These are phyloP conservation scores for Leishmania aethiopica DNA, from an alignment of 208 protist genomes.

Conservation along the genomic window DNA sequence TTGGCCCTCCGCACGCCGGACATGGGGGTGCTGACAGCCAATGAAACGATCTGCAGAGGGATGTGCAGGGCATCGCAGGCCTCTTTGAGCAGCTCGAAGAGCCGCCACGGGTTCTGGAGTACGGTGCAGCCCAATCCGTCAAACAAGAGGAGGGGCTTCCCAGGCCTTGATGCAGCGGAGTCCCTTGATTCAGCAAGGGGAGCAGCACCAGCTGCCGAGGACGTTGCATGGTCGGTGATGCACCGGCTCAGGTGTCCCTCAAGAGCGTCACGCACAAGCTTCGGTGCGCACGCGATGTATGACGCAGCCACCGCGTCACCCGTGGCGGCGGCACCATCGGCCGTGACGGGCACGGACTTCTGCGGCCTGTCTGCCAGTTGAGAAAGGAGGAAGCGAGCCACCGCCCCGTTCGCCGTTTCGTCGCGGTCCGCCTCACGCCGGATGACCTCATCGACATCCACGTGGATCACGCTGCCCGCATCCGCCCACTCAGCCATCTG, in stretches of 20 bases:
- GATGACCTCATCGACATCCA: conserved; percentile 67
- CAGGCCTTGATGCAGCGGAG: not conserved
- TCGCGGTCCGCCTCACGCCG: conserved; percentile 65
- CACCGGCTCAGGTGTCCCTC: conserved; percentile 27
- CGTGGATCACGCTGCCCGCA: conserved; percentile 17
- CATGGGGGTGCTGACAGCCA: conserved; percentile 68
- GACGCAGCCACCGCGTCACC: conserved; percentile 3
- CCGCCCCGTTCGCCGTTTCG: conserved; percentile 66
- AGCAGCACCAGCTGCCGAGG: not conserved
- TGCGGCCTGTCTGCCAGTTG: conserved; percentile 2
- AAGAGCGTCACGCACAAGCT: conserved; percentile 34
- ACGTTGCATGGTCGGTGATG: not conserved
- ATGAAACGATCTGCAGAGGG: conserved; percentile 57
- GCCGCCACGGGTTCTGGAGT: conserved; percentile 41
- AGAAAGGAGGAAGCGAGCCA: conserved; percentile 65
- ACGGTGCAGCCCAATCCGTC: conserved; percentile 74
- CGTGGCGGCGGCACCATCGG: conserved; percentile 1
- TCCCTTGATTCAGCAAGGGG: not conserved
- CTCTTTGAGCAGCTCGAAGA: conserved; percentile 55
- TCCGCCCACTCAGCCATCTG: conserved; percentile 30
- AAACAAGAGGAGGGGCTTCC: conserved; percentile 48
- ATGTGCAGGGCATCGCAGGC: conserved; percentile 36
- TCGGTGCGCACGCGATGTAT: conserved; percentile 20
- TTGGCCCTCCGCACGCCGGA: conserved; percentile 54
- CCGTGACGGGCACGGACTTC: not conserved